Evolutionary conservation across 495 filamentous ascomycete species (phyloP), one percentile per base, ranked within the genome.

Genomic region (Xylaria sp.): DNA sequence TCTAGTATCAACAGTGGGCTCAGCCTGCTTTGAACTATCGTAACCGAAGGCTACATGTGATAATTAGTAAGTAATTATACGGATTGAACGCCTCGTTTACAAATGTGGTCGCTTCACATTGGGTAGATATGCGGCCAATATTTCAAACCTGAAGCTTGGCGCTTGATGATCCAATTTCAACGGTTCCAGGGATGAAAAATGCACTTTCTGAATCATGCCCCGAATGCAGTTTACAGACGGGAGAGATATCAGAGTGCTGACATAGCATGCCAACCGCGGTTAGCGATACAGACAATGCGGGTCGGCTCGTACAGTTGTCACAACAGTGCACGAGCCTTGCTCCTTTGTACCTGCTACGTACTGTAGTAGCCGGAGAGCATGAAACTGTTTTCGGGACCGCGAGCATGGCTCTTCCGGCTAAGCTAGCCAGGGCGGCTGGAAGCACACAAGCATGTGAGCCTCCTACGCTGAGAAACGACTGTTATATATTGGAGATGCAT

Each of bases 341-440:
- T 24, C 58, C 19, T 61, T 61, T 43, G 58, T 61, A 5, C 58
- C 37, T 61, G 1, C 21, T 19, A 43, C 9, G 58, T 61, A 61
- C 37, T 37, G 58, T 41, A 61, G 55, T n/a, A 58, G 37, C 58
- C 37, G 58, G 58, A 61, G 58, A n/a, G 58, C 37, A 41, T 41
- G 35, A 61, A 35, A 14, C 58, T 41, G 8, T 43, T 61, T 29
- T 19, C n/a, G 9, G 58, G 58, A 37, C 5, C 29, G n/a, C 43
- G 35, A 17, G 1, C 8, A 61, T 24, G 31, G 55, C 55, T 24
- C 14, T 58, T 17, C 33, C 14, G 24, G 35, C 9, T 41, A 19
- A 61, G 58, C 58, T 1, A 26, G 11, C 26, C 58, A 26, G 7
- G 35, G 26, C n/a, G 3, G 37, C 58, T 15, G 15, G 37, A 61